Conservation (phyloP, 352 stramenopile genomes). For the Globisporangium echinulatum region DNA sequence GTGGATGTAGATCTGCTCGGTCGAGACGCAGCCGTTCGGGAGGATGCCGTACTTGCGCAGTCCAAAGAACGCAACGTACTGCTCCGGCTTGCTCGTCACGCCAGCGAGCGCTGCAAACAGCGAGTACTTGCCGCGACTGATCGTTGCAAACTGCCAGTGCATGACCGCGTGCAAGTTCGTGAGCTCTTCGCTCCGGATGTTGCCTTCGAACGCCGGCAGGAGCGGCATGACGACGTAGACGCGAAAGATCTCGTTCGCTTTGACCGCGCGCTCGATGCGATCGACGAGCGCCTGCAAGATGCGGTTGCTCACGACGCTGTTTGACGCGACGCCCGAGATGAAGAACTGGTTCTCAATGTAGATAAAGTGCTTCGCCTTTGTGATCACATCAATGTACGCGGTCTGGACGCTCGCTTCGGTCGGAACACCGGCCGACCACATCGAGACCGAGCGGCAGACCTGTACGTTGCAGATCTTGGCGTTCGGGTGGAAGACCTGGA, state of each 20-base stretch:
- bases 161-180: constrained; percentile 85
- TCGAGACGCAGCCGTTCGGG: constrained; percentile 68
- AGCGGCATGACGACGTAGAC: constrained; percentile 86
- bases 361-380: constrained; percentile 74
- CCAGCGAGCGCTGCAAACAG: constrained; percentile 65
- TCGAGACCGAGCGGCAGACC: constrained; percentile 77
- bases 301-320: constrained; percentile 72
- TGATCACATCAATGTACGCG: constrained; percentile 82
- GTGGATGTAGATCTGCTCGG: constrained; percentile 92
- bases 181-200: constrained; percentile 73
- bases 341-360: constrained; percentile 95
- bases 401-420: constrained; percentile 80
- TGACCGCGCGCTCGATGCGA: constrained; percentile 73
- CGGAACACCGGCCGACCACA: constrained; percentile 82
- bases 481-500: constrained; percentile 64
- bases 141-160: constrained; percentile 87
- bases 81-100: constrained; percentile 54
- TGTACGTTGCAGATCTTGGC: constrained; percentile 75
- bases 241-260: constrained; percentile 65
- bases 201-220: constrained; percentile 78
- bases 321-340: constrained; percentile 75
- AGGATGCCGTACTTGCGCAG: constrained; percentile 81
- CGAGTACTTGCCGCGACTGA: constrained; percentile 72
- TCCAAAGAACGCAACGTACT: constrained; percentile 82
- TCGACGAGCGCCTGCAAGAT: constrained; percentile 80